Conservation (phyloP, 164 flowering plant genomes). For the Vitis rotundifolia region DNA sequence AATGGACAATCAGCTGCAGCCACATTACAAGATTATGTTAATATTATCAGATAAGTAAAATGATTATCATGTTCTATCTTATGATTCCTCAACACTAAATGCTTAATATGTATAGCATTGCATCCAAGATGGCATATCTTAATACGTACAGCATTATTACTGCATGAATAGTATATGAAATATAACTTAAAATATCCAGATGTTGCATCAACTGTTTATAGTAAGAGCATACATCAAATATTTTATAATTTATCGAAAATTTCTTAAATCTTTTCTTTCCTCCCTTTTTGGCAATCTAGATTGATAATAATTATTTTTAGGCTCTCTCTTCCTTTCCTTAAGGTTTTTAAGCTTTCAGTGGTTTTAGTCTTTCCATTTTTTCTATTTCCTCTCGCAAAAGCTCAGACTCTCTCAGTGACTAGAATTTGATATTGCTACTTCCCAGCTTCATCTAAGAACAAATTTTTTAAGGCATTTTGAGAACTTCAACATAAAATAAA, state of each 20-base stretch:
- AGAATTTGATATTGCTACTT: not conserved
- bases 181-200: too few species aligned
- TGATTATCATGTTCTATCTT: not conserved
- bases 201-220: too few species aligned
- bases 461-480: too few species aligned
- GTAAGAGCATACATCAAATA: too few species aligned
- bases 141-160: not conserved
- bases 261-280: too few species aligned
- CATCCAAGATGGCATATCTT: not conserved
- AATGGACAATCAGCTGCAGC: too few species aligned
- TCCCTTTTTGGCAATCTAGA: not conserved
- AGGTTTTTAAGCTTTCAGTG: not conserved
- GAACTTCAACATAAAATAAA: too few species aligned
- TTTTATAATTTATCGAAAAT: too few species aligned
- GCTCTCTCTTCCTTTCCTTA: not conserved
- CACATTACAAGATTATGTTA: too few species aligned
- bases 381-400: too few species aligned
- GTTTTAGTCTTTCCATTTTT: not conserved
- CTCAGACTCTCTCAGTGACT: not conserved
- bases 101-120: not conserved
- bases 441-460: too few species aligned
- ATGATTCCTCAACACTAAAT: not conserved
- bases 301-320: not conserved
- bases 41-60: not conserved
- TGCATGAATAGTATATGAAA: not conserved